Evolutionary conservation across 495 filamentous ascomycete genomes (phyloP), one percentile per base, ranked within the genome.

Genomic region (Xylaria venustula): DNA sequence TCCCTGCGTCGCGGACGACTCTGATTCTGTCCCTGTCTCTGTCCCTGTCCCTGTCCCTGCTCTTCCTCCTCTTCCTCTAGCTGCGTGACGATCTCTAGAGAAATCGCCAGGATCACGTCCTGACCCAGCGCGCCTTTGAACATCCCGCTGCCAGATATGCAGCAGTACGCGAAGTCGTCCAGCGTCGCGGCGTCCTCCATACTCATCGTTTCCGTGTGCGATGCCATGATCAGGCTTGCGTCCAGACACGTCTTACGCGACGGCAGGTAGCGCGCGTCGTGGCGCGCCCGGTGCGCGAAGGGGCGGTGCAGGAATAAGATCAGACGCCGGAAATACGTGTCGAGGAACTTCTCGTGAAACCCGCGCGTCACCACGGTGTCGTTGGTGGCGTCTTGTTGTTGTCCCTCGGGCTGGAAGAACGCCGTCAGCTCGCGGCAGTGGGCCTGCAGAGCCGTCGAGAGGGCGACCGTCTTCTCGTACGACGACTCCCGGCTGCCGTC

Each of bases 81-180:
- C 46, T 58, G 55, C 14, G 46, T 58, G 7, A 58, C 44, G 30
- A 58, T 30, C 30, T 58, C 55, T 0, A 47, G 30, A 7, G 55
- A 36, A 7, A 58, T 20, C 1, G 12, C 30, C 2, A 47, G 14
- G 28, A 58, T 58, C 14, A 58, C 15, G 17, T 58, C 55, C 55
- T 58, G 55, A 6, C 55, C 36, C 44, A 58, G 42, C 11, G 46
- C 44, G 20, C 55, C 55, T 23, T 58, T 58, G 44, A 58, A 58
- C 55, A 58, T 36, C 28, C 55, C 55, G 23, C 55, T 26, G 3
- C 55, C 55, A 20, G 44, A 36, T 8, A 58, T 58, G 23, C 55
- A 58, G 20, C 30, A 36, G 19, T 36, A 37, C 14, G 55, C 7
- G 17, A 25, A 58, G 11, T 58, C 55, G 25, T 58, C 55, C 11